Evolutionary conservation across 805 yeast genomes (phyloP).

Genomic region (Ogataea thermomethanolica): DNA sequence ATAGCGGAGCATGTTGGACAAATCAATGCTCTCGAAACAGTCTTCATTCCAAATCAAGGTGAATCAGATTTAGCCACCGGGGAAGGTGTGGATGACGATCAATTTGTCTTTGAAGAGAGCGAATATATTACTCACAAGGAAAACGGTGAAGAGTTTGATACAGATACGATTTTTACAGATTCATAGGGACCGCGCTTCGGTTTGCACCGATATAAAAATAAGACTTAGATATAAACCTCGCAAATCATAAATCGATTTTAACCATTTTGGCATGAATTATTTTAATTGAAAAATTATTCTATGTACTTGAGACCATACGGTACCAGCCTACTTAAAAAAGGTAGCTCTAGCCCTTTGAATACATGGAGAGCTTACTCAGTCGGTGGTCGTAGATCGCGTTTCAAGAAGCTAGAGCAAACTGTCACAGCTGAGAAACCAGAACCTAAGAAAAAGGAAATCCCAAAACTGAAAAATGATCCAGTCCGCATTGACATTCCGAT

Average conservation of each 20-base stretch:
- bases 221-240: not conserved
- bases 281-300: not conserved
- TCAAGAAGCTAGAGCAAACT: not conserved
- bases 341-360: no score
- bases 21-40: not conserved
- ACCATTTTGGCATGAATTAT: not conserved
- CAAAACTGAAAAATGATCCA: no score
- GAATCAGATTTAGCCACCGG: not conserved
- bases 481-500: no score
- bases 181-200: constrained; percentile 1
- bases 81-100: constrained; percentile 10
- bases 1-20: constrained; percentile 7
- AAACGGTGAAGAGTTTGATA: constrained; percentile 12
- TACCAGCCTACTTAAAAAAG: not conserved
- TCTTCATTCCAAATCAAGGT: constrained; percentile 1
- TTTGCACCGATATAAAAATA: not conserved
- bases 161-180: constrained; percentile 18
- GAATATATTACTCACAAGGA: constrained; percentile 14
- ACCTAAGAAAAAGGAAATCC: no score
- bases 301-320: constrained; percentile 4
- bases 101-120: constrained; percentile 15
- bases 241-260: not conserved
- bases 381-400: constrained; percentile 8
- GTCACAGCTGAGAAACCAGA: no score
- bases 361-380: not conserved